phyloP scores from a whole-genome alignment of 768 basidiomycete species.

The Saitozyma sp. region DNA sequence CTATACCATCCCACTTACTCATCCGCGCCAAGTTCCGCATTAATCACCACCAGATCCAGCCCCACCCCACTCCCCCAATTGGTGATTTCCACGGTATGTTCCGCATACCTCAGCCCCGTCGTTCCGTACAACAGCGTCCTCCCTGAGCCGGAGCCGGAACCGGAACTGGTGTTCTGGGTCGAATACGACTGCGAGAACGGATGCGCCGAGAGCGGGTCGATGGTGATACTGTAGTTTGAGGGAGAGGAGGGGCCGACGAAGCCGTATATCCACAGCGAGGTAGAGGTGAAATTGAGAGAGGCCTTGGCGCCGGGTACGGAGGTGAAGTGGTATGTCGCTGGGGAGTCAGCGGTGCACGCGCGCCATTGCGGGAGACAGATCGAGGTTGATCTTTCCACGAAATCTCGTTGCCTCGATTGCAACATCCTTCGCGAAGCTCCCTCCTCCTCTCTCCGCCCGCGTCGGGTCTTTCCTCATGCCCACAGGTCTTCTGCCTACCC shows the following conservation, averaged over 20 bases:
- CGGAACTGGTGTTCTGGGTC: constrained; percentile 9
- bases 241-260: constrained; percentile 21
- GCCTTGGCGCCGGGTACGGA: constrained; percentile 30
- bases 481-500: too few species aligned
- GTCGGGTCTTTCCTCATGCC: too few species aligned
- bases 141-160: neutral
- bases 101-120: constrained; percentile 20
- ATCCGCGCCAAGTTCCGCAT: constrained; percentile 31
- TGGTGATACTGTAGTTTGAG: constrained; percentile 32
- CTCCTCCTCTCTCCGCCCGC: too few species aligned
- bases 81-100: constrained; percentile 34
- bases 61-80: constrained; percentile 36
- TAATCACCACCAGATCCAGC: constrained; percentile 40
- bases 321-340: constrained; percentile 51
- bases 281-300: constrained; percentile 50
- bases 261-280: constrained; percentile 43
- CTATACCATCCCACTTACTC: constrained; percentile 42
- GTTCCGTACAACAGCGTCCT: constrained; percentile 28
- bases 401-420: too few species aligned
- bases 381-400: too few species aligned
- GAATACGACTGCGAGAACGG: constrained; percentile 22
- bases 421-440: too few species aligned
- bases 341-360: neutral
- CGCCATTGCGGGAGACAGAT: too few species aligned
- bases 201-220: constrained; percentile 27